A percentile compares a stretch with the other conserved stretches of the same genome.
Conservation (phyloP, 225 moss, liverwort and hornwort genomes). For the Marchantia polymorpha region DNA sequence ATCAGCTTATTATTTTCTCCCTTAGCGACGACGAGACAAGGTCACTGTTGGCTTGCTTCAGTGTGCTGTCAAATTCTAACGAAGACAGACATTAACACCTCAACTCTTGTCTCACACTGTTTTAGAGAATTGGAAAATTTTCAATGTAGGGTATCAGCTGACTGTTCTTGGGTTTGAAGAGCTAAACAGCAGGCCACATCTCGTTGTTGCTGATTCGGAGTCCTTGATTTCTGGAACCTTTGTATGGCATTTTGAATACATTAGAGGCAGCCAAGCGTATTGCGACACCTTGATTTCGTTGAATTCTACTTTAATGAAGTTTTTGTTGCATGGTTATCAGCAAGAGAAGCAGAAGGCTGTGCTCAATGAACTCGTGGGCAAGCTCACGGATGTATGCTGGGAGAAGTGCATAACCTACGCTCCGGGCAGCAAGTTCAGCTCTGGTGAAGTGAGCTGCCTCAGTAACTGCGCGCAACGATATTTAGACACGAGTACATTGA, state of each 20-base stretch:
- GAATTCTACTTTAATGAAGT: not conserved
- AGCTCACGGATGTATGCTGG: conserved; percentile 96
- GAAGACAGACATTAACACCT: too few species aligned
- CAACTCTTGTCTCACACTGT: too few species aligned
- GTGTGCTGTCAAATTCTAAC: too few species aligned
- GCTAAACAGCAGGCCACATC: too few species aligned
- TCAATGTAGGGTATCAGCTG: not conserved
- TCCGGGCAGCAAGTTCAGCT: conserved; percentile 93
- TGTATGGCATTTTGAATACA: not conserved
- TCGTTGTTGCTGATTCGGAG: not conserved
- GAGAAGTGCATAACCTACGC: conserved; percentile 96
- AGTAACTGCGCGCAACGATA: conserved; percentile 93
- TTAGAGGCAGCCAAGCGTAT: not conserved
- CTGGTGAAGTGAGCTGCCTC: conserved; percentile 82
- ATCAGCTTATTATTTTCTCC: too few species aligned
- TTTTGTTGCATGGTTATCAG: conserved; percentile 35
- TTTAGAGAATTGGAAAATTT: too few species aligned
- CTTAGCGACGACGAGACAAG: too few species aligned
- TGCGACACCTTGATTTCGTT: not conserved
- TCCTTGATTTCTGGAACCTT: not conserved
- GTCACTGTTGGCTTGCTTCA: too few species aligned
- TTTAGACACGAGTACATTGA: conserved; percentile 88
- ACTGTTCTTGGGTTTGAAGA: not conserved
- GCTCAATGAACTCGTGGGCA: conserved; percentile 95
- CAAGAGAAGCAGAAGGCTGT: conserved; percentile 98